Percentiles rank a stretch among this genome's conserved stretches.
Evolutionary conservation across 768 basidiomycete species (phyloP).

Genomic region (Scleroderma citrinum): DNA sequence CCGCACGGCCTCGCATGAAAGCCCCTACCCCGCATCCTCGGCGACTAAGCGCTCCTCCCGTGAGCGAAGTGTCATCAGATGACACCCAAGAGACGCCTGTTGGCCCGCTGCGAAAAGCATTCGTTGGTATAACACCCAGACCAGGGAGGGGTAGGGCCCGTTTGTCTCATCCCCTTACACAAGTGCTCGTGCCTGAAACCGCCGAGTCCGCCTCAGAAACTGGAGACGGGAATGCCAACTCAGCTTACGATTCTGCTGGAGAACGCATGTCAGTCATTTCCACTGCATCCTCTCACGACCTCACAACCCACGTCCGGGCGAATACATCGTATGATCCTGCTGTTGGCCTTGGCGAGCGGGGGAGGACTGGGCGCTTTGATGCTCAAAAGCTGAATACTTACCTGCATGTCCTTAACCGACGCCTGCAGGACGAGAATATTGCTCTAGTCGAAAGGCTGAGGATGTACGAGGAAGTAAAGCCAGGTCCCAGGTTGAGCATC

Average conservation of each 20-base stretch:
- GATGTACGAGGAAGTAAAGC: conserved; percentile 44
- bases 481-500: conserved; percentile 22
- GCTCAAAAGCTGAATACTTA: conserved; percentile 82
- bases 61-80: conserved; percentile 33
- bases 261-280: conserved; percentile 72
- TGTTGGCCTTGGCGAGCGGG: conserved; percentile 63
- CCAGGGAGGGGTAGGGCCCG: conserved; percentile 39
- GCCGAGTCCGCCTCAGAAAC: conserved; percentile 30
- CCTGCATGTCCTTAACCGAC: conserved; percentile 76
- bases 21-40: conserved; percentile 42
- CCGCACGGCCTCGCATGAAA: conserved; percentile 59
- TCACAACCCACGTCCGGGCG: conserved; percentile 69
- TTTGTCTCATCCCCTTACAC: conserved; percentile 65
- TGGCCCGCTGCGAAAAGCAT: conserved; percentile 41
- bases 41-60: conserved; percentile 60
- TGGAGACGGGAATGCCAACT: conserved; percentile 23
- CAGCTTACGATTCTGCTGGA: conserved; percentile 42
- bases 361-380: conserved; percentile 75
- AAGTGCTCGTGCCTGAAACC: conserved; percentile 36
- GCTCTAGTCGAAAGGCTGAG: conserved; percentile 48
- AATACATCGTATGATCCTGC: conserved; percentile 89
- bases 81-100: conserved; percentile 27
- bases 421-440: conserved; percentile 83
- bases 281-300: conserved; percentile 82
- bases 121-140: conserved; percentile 61